Conservation (phyloP, 2,329 filamentous ascomycete species). For the Pseudogymnoascus sp. region DNA sequence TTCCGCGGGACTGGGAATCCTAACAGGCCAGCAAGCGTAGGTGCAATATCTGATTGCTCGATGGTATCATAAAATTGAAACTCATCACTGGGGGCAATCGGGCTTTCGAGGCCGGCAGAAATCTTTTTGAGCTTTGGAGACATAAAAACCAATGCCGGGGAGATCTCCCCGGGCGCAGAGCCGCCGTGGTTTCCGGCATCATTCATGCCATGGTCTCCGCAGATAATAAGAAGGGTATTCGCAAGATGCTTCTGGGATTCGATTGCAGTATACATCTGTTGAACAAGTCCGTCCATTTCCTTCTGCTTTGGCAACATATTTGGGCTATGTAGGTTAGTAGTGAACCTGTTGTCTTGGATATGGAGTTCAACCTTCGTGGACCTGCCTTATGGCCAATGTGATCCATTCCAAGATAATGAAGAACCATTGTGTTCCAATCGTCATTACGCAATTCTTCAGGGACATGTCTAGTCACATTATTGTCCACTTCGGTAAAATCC, state of each 20-base stretch:
- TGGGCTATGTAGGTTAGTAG: conserved; percentile 41
- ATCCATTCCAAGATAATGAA: conserved; percentile 92
- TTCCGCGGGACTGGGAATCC: conserved; percentile 85
- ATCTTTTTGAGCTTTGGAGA: conserved; percentile 68
- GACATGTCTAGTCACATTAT: conserved; percentile 91
- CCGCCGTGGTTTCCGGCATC: conserved; percentile 95
- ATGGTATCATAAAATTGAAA: conserved; percentile 78
- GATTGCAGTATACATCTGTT: conserved; percentile 67
- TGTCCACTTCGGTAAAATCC: conserved; percentile 97
- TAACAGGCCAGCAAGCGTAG: conserved; percentile 76
- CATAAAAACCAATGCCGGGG: conserved; percentile 82
- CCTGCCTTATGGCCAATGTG: conserved; percentile 97
- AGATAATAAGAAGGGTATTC: conserved; percentile 75
- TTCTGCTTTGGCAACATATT: conserved; percentile 89
- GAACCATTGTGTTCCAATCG: conserved; percentile 89
- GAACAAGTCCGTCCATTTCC: conserved; percentile 86
- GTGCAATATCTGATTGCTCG: conserved; percentile 92
- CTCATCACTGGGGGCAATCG: conserved; percentile 52
- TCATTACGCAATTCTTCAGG: conserved; percentile 61
- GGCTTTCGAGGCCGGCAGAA: conserved; percentile 33
- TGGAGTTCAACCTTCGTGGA: conserved; percentile 55
- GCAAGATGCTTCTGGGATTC: conserved; percentile 59
- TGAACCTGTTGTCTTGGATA: not conserved
- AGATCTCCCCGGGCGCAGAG: conserved; percentile 88
- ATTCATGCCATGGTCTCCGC: conserved; percentile 98